phyloP scores from a whole-genome alignment of 2,329 filamentous ascomycete genomes.

The Talaromyces sp. region DNA sequence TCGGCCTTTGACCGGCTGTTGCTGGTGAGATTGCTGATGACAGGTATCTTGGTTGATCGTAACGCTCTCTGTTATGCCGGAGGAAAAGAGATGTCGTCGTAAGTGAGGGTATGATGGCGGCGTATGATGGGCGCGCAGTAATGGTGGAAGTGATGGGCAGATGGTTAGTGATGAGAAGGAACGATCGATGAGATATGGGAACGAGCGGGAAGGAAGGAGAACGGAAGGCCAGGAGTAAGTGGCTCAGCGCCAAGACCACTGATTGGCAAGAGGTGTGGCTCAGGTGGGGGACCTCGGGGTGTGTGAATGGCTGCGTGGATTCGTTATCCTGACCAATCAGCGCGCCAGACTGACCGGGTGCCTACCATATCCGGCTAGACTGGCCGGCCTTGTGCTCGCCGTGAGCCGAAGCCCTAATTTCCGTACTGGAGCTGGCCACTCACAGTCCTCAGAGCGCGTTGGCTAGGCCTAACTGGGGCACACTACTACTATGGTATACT shows the following conservation, averaged over 20 bases:
- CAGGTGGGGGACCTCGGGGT: neutral
- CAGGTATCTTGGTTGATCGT: neutral
- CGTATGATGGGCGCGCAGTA: neutral
- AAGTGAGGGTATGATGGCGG: neutral
- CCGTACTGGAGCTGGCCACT: neutral
- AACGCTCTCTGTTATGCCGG: neutral
- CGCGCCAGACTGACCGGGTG: too few relatives aligned
- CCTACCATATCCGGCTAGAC: neutral
- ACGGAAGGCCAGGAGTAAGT: neutral
- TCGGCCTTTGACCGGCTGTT: too few relatives aligned
- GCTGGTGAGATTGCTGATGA: neutral
- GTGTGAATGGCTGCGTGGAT: neutral
- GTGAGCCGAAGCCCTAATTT: neutral
- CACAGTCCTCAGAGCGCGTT: neutral
- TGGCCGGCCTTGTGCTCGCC: neutral
- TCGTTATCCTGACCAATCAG: neutral
- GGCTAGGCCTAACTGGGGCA: neutral
- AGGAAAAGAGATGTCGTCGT: neutral
- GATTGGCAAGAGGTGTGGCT: slow-evolving; percentile 5
- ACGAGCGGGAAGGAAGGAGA: neutral
- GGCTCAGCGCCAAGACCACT: slow-evolving; percentile 1
- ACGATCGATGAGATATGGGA: neutral
- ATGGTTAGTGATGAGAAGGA: neutral
- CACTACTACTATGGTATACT: too few relatives aligned
- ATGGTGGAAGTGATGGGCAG: neutral